A percentile compares a stretch with the other conserved stretches of the same genome.
Conservation (phyloP, 441 rosid species). For the Pelargonium myrrhifolium region DNA sequence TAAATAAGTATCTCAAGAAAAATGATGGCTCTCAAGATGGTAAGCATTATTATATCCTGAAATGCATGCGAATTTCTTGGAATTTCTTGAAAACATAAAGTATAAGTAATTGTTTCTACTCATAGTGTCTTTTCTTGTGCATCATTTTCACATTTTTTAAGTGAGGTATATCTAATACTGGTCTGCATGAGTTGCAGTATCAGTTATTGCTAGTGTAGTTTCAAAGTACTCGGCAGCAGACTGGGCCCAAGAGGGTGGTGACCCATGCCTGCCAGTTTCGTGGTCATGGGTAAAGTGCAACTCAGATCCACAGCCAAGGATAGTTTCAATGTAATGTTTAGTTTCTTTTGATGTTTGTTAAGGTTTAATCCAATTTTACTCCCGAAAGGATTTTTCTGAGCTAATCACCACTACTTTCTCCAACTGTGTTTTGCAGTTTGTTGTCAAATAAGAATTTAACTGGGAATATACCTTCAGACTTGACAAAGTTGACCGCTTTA, state of each 20-base stretch:
- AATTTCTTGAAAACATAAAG: constrained; percentile 9
- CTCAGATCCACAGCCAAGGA: constrained; percentile 53
- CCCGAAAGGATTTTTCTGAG: neutral
- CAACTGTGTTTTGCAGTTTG: constrained; percentile 37
- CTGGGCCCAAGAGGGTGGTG: constrained; percentile 97
- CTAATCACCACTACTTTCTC: constrained; percentile 9
- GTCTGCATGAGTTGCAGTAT: constrained; percentile 44
- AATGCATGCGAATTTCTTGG: neutral
- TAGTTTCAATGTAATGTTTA: constrained; percentile 52
- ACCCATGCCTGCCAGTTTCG: constrained; percentile 88
- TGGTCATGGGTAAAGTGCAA: constrained; percentile 90
- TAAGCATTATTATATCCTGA: constrained; percentile 28
- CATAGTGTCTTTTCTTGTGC: neutral
- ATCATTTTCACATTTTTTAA: constrained; percentile 1
- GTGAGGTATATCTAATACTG: constrained; percentile 14
- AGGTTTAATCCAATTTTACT: neutral
- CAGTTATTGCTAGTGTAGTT: constrained; percentile 41
- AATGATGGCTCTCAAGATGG: constrained; percentile 76
- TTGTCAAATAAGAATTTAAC: constrained; percentile 76
- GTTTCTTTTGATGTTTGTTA: constrained; percentile 16
- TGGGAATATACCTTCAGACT: constrained; percentile 58
- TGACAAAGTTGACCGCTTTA: constrained; percentile 62
- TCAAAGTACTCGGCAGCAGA: constrained; percentile 44
- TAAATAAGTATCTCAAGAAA: constrained; percentile 57
- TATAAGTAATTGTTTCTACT: neutral